These are phyloP conservation scores for Rheum nobile DNA, from an alignment of 148 eudicot genomes.

Conservation along the genomic window DNA sequence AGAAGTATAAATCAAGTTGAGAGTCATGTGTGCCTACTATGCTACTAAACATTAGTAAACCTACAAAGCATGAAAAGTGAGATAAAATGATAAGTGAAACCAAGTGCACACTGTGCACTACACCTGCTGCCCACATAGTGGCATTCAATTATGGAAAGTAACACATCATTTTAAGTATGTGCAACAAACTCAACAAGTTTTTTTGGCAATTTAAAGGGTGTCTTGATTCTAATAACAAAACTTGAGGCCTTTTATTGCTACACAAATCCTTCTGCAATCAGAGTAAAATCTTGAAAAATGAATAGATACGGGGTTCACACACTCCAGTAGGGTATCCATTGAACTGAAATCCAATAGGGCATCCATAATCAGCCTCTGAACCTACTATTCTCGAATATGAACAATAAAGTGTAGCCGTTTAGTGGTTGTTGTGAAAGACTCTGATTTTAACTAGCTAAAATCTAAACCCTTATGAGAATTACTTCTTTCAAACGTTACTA, in stretches of 20 bases:
- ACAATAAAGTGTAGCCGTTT: too few species aligned
- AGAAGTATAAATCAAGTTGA: not conserved
- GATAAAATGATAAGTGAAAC: not conserved
- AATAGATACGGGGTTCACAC: not conserved
- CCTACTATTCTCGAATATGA: too few species aligned
- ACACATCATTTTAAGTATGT: not conserved
- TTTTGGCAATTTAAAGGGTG: not conserved
- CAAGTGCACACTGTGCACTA: not conserved
- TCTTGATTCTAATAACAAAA: not conserved
- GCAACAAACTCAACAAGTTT: not conserved
- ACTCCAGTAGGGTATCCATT: too few species aligned
- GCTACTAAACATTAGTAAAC: not conserved
- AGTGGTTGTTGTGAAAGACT: too few species aligned
- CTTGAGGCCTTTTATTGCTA: not conserved
- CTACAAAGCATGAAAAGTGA: conserved; percentile 4
- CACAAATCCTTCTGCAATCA: not conserved
- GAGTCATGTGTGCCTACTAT: not conserved
- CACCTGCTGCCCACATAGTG: not conserved
- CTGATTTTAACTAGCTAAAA: too few species aligned
- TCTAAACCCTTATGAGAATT: too few species aligned
- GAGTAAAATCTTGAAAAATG: not conserved
- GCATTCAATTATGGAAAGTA: not conserved
- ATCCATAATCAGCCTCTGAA: too few species aligned
- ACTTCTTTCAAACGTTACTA: too few species aligned
- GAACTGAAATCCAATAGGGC: too few species aligned